Percentiles rank a stretch among this genome's conserved stretches.
phyloP scores from a whole-genome alignment of 441 rosid species.

The Pelargonium fulgidum region DNA sequence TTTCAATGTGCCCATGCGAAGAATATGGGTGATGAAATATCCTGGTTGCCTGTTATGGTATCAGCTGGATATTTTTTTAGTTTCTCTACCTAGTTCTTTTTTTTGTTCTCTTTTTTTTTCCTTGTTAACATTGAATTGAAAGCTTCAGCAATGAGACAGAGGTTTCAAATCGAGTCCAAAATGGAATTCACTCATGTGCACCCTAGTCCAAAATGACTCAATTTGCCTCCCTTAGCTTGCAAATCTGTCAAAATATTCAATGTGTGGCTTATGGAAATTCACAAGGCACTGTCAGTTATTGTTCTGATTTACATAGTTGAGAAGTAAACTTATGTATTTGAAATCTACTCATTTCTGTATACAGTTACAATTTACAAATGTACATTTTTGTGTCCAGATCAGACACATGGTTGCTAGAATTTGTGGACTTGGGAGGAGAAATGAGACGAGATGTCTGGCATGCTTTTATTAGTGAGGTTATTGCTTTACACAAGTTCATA shows the following conservation, averaged over 20 bases:
- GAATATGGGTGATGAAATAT: too few relatives aligned
- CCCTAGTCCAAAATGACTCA: too few relatives aligned
- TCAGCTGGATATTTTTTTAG: too few relatives aligned
- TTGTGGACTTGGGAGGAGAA: conserved; percentile 95
- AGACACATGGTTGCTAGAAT: conserved; percentile 80
- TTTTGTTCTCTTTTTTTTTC: too few relatives aligned
- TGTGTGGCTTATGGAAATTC: background rate
- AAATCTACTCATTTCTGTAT: background rate
- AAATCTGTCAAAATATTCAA: background rate
- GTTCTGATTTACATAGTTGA: conserved; percentile 11
- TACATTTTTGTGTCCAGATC: conserved; percentile 39
- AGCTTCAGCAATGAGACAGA: too few relatives aligned
- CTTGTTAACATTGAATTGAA: too few relatives aligned
- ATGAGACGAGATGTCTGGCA: conserved; percentile 91
- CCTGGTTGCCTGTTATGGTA: too few relatives aligned
- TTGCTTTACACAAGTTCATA: conserved; percentile 70
- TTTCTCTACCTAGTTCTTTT: too few relatives aligned
- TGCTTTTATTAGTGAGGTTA: conserved; percentile 75
- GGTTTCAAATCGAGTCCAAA: too few relatives aligned
- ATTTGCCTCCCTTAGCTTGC: too few relatives aligned
- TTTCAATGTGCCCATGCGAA: too few relatives aligned
- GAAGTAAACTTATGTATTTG: background rate
- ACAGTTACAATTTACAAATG: conserved; percentile 12
- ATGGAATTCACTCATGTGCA: too few relatives aligned
- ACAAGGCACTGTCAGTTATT: conserved; percentile 4